These are phyloP conservation scores for Arachis monticola DNA, from an alignment of 331 rosid genomes.

Conservation along the genomic window DNA sequence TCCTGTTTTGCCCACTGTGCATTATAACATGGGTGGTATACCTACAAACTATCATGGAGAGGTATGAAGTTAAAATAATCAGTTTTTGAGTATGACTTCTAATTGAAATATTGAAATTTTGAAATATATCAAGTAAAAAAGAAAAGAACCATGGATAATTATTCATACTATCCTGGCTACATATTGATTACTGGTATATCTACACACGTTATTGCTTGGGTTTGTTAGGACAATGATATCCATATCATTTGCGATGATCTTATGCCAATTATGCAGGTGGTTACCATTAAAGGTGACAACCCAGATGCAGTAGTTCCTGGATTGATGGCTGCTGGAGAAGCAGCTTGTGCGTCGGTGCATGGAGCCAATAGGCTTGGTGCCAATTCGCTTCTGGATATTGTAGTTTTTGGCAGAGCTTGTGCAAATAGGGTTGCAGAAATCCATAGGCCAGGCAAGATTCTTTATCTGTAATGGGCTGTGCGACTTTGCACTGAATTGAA, in stretches of 20 bases:
- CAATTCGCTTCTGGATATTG: conserved; percentile 97
- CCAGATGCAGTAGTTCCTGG: conserved; percentile 88
- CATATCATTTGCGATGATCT: background rate
- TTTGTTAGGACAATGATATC: conserved; percentile 19
- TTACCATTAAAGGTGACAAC: conserved; percentile 77
- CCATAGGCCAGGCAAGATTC: conserved; percentile 76
- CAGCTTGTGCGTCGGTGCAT: conserved; percentile 98
- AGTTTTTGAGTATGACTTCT: conserved; percentile 10
- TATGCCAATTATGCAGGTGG: conserved; percentile 54
- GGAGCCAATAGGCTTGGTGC: conserved; percentile 99
- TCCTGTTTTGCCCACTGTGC: conserved; percentile 98
- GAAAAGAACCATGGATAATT: conserved; percentile 8
- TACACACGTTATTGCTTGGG: background rate
- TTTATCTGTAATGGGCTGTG: background rate
- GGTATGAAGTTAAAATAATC: conserved; percentile 53
- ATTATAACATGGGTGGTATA: conserved; percentile 98
- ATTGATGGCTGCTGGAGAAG: conserved; percentile 98
- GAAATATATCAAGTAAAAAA: background rate
- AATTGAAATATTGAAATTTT: background rate
- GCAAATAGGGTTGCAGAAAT: conserved; percentile 98
- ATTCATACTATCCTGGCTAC: background rate
- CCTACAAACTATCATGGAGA: conserved; percentile 95
- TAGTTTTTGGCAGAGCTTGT: conserved; percentile 98
- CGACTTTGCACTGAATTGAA: background rate
- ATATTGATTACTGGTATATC: background rate